Conservation (phyloP, 2,329 filamentous ascomycete species). For the Talaromyces atroroseus region DNA sequence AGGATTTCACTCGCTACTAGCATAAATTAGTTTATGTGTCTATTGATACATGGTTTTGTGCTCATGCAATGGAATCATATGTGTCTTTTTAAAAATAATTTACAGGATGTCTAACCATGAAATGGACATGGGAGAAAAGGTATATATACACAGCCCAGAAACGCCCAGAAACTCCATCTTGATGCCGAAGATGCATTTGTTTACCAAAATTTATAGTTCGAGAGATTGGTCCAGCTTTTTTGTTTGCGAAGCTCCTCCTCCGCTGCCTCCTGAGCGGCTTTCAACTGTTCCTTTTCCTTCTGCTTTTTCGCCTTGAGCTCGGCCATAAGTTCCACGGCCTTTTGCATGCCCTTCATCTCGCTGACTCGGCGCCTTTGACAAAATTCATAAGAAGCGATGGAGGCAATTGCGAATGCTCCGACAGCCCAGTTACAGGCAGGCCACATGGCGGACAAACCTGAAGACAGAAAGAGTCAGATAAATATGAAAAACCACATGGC, state of each 20-base stretch:
- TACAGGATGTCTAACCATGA: constrained; percentile 13
- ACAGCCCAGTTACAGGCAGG: constrained; percentile 82
- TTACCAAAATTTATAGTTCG: constrained; percentile 46
- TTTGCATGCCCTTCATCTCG: constrained; percentile 77
- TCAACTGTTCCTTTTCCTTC: constrained; percentile 40
- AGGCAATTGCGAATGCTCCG: constrained; percentile 64
- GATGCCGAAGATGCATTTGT: constrained; percentile 13
- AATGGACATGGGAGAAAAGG: constrained; percentile 9
- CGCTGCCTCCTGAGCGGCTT: constrained; percentile 30
- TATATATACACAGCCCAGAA: constrained; percentile 11
- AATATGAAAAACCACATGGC: not conserved
- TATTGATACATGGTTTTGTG: constrained; percentile 2
- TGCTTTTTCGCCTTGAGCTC: constrained; percentile 64
- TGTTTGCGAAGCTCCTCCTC: constrained; percentile 34
- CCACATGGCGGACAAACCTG: constrained; percentile 51
- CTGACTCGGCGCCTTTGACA: constrained; percentile 69
- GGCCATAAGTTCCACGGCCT: constrained; percentile 76
- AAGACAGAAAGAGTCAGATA: constrained; percentile 9
- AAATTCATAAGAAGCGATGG: constrained; percentile 73
- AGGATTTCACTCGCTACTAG: not conserved
- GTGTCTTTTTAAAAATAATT: constrained; percentile 12
- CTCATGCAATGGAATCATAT: constrained; percentile 10
- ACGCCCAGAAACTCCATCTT: constrained; percentile 27
- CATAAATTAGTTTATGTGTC: not conserved
- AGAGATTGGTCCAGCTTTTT: constrained; percentile 40